phyloP scores from a whole-genome alignment of 345 rosid genomes.

The Eucalyptus cladocalyx region DNA sequence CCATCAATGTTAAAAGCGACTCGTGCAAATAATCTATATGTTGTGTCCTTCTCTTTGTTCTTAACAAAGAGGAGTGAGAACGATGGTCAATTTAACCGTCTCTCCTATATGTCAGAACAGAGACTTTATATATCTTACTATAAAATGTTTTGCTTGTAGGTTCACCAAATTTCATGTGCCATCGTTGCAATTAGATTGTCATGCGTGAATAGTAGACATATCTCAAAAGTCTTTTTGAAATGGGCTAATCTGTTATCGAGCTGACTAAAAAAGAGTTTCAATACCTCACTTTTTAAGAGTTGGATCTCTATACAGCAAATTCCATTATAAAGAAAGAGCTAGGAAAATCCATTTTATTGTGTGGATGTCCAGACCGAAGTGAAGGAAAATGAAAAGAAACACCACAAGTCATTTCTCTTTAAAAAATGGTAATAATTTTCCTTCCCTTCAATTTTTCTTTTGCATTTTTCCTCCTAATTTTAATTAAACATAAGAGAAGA shows the following conservation, averaged over 20 bases:
- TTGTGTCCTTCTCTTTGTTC: background rate
- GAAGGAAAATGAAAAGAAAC: background rate
- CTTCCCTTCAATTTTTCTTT: background rate
- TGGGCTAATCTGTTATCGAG: fast-evolving
- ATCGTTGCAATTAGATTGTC: too few species aligned
- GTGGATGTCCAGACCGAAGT: background rate
- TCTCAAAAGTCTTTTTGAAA: background rate
- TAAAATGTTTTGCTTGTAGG: too few species aligned
- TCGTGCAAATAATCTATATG: background rate
- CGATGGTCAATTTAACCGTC: background rate
- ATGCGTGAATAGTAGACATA: too few species aligned
- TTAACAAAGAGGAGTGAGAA: background rate
- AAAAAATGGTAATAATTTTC: background rate
- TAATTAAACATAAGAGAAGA: background rate
- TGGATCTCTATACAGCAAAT: background rate
- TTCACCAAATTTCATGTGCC: background rate
- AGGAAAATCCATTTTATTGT: background rate
- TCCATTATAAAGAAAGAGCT: background rate
- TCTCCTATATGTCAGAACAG: too few species aligned
- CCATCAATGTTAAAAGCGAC: background rate
- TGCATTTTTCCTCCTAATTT: background rate
- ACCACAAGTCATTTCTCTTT: background rate
- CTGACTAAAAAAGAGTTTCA: background rate
- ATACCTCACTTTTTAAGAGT: background rate
- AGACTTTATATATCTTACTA: too few species aligned